These are phyloP conservation scores for Fomitopsis pinicola DNA, from an alignment of 1,284 basidiomycete genomes.

Conservation along the genomic window DNA sequence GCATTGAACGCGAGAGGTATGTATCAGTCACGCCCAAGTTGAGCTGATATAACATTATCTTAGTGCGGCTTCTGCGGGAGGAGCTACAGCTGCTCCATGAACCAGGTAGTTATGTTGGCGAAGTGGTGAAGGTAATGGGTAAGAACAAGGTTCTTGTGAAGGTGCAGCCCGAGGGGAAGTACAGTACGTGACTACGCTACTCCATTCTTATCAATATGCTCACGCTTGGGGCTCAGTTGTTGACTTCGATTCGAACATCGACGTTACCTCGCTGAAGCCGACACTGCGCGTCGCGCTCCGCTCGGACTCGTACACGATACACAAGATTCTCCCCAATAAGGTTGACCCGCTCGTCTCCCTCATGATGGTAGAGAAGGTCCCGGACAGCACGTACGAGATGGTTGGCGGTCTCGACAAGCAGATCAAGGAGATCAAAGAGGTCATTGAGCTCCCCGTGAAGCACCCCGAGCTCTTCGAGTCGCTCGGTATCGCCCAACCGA, in stretches of 20 bases:
- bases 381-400: constrained; percentile 99
- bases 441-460: constrained; percentile 97
- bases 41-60: background rate
- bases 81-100: constrained; percentile 95
- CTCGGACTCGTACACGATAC: constrained; percentile 93
- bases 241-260: constrained; percentile 89
- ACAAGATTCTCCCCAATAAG: constrained; percentile 94
- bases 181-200: constrained; percentile 56
- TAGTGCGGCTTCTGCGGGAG: constrained; percentile 85
- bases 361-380: constrained; percentile 99
- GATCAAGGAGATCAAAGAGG: constrained; percentile 99
- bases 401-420: constrained; percentile 98
- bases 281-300: constrained; percentile 93
- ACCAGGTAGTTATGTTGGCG: constrained; percentile 96
- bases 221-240: constrained; percentile 58
- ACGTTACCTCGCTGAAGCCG: constrained; percentile 77
- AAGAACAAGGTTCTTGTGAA: constrained; percentile 99
- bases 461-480: constrained; percentile 97
- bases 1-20: constrained; percentile 91
- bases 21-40: background rate
- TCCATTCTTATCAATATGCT: background rate
- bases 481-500: constrained; percentile 96
- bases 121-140: constrained; percentile 98
- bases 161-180: constrained; percentile 98
- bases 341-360: constrained; percentile 93